phyloP scores from a whole-genome alignment of 2,329 filamentous ascomycete species.

The Escovopsis sp. region DNA sequence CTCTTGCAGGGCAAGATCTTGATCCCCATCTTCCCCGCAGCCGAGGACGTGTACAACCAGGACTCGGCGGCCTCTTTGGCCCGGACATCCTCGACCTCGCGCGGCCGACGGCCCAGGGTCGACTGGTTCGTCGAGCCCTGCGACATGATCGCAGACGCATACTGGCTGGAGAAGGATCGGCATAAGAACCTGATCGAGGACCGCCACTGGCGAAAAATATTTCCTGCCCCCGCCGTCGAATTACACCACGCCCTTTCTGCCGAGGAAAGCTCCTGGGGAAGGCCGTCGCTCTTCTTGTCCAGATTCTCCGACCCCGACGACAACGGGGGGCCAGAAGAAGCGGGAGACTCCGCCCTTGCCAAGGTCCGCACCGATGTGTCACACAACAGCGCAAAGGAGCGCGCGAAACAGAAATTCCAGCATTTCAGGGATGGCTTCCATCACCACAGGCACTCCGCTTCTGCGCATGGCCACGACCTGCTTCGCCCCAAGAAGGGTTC shows the following conservation, averaged over 20 bases:
- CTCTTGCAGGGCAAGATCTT: slow-evolving; percentile 10
- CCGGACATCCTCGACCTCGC: slow-evolving; percentile 32
- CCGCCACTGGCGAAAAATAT: slow-evolving; percentile 59
- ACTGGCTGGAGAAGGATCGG: slow-evolving; percentile 72
- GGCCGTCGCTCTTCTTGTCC: slow-evolving; percentile 12
- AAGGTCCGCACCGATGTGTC: slow-evolving; percentile 25
- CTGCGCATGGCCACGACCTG: slow-evolving; percentile 35
- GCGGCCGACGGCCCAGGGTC: slow-evolving; percentile 56
- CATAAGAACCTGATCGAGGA: slow-evolving; percentile 76
- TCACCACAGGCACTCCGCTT: slow-evolving; percentile 37
- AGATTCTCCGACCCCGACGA: slow-evolving; percentile 12
- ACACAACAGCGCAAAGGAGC: slow-evolving; percentile 39
- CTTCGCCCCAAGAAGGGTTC: slow-evolving; percentile 33
- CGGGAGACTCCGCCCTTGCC: slow-evolving; percentile 9
- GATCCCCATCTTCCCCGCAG: slow-evolving; percentile 31
- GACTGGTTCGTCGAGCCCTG: slow-evolving; percentile 77
- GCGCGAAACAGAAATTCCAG: slow-evolving; percentile 45
- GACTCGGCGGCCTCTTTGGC: slow-evolving; percentile 27
- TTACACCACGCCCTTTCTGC: slow-evolving; percentile 15
- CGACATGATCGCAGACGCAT: slow-evolving; percentile 76
- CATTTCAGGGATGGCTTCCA: slow-evolving; percentile 30
- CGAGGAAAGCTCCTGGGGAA: slow-evolving; percentile 13
- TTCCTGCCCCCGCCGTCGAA: slow-evolving; percentile 25
- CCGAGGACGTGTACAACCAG: slow-evolving; percentile 28
- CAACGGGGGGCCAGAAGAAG: slow-evolving; percentile 7